Evolutionary conservation across 345 rosid species (phyloP).

Genomic region (Syzygium jambos): DNA sequence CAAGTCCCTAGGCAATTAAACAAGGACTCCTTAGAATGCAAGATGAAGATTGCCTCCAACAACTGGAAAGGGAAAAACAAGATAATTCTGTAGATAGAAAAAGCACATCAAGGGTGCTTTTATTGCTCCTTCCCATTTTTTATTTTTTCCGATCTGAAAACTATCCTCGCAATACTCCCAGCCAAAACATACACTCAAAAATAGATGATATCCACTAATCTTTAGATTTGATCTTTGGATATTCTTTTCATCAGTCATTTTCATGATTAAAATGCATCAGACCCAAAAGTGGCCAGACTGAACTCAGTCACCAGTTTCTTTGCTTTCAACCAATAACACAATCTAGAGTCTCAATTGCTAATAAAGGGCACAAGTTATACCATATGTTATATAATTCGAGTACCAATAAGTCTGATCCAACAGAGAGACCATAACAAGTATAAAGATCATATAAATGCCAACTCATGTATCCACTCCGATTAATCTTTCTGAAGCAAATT

Average conservation of each 20-base stretch:
- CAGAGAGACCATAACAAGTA: neutral
- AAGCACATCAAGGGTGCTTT: neutral
- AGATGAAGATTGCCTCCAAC: neutral
- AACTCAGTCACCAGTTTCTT: neutral
- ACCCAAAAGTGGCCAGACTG: neutral
- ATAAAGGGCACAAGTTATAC: neutral
- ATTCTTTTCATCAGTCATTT: neutral
- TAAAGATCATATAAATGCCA: neutral
- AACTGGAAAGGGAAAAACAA: neutral
- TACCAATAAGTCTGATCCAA: neutral
- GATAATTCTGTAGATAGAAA: neutral
- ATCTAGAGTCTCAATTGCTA: neutral
- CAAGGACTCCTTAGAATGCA: neutral
- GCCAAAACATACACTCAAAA: neutral
- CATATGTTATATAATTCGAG: neutral
- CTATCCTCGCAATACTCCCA: neutral
- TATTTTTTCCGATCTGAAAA: neutral
- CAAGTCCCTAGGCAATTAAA: conserved; percentile 55
- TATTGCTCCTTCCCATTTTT: neutral
- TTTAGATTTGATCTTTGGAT: neutral
- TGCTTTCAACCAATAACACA: neutral
- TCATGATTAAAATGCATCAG: neutral
- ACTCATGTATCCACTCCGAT: neutral
- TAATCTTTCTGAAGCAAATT: neutral
- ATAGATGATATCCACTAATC: neutral